Evolutionary conservation across 1,284 basidiomycete species (phyloP), one percentile per base, ranked within the genome.

Genomic region (Nidula niveotomentosa): DNA sequence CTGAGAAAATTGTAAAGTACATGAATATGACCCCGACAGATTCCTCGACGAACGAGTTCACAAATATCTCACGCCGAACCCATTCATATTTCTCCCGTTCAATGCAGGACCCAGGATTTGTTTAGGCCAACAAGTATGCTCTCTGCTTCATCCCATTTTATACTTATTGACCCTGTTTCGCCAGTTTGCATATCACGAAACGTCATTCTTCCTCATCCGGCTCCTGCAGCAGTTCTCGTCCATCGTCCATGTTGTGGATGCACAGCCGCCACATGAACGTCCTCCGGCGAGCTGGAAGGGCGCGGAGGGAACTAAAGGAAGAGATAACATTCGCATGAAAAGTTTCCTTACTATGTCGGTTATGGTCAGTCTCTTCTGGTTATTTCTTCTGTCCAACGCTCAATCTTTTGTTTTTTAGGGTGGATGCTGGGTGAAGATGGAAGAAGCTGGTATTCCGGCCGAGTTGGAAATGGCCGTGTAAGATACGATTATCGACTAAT

Each of bases 51-150:
- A 76, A 7, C 69, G 82, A 23, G 56, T 80, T 12, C 69, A 74
- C 48, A 79, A 79, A 60, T 82, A 83, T 56, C 68, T 83, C 36
- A 76, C 72, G 0, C 72, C 76, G 0, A 84, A 84, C 62, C 82
- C 83, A 1, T 83, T 79, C 65, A 81, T 83, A 36, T 85, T 84
- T 68, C 63, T 80, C 0, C 82, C 83, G 3, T 85, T 85, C 73
- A 84, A 84, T 57, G 81, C 77, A 0, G 82, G 81, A 0, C 83
- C 82, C 1, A 69, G 82, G 2, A 82, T 84, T 53, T 85, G 83
- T 60, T 70, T 86, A 4, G 83, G 83, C 1, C 83, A 85, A 63
- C 80, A 80, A 67, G 77, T 76, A 44, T 15, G 60, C 46, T 13
- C 9, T 33, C 23, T 37, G 5, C 30, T 13, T 39, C 8, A 6